Base-by-base conservation (phyloP, 805 yeast species). In the Pichia californica region DNA sequence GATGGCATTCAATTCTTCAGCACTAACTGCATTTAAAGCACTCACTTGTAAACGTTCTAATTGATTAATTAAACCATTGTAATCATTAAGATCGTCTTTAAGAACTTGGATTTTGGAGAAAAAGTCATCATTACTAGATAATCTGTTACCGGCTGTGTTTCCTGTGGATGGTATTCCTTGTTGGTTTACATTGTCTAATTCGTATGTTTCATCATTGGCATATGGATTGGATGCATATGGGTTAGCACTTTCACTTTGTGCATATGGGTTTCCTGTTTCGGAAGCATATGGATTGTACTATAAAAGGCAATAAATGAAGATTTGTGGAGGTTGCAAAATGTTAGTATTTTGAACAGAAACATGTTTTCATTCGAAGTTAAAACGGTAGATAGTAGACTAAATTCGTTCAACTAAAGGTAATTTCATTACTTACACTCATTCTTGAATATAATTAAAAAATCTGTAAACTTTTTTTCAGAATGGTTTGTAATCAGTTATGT, bases 41-140 rank as follows among this genome's bases (percentile, higher is more conserved):
- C 80, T 76, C 58, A 74, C 72, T 67, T 87, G 95, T 54, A 81
- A 72, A 45, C 74, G 70, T 61, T 83, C 84, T 48, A 86, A 77
- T 54, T 82, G 71, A 53, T 79, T 79, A 49, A 87, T 76, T 50
- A 83, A 67, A 56, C 74, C 77, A 58, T 80, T 78, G 63, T 83
- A 87, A 62, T 80, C 81, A 50, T 77, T 81, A 51, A 87, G 72
- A 54, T 78, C 78, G 48, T 73, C 73, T 66, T 84, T 82, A 61
- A 87, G 76, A 50, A 70, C 71, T 57, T 81, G 81, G 47, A 84
- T 77, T 55, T 77, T 79, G 49, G 74, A 71, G 76, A 84, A 85
- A 59, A 83, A 86, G 40, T 68, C 71, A 43, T 79, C 39, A 21
- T 18, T 23, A 16, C 7, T 15, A 25, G 27, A 8, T 25, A 10